A percentile compares a stretch with the other conserved stretches of the same genome.
phyloP scores from a whole-genome alignment of 345 rosid species.

The Luvunga scandens region DNA sequence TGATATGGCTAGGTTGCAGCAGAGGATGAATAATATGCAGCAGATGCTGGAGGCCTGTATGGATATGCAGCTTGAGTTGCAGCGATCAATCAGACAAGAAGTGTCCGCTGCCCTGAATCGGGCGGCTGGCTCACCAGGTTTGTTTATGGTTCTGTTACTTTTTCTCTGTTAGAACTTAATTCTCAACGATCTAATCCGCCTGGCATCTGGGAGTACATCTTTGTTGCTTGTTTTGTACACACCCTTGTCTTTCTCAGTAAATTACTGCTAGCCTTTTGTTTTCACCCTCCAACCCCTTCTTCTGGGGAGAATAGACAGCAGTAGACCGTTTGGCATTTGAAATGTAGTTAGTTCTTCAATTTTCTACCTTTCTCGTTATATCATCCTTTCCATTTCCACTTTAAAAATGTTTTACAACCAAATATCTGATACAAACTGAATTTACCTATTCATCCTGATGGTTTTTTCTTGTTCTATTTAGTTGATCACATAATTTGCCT shows the following conservation, averaged over 20 bases:
- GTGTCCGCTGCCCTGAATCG: constrained; percentile 84
- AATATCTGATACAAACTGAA: neutral
- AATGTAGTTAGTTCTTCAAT: neutral
- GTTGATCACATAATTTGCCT: neutral
- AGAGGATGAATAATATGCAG: constrained; percentile 91
- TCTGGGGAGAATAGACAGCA: neutral
- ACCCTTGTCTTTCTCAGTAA: too few relatives aligned
- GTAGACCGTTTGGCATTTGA: neutral
- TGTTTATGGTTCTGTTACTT: neutral
- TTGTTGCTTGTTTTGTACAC: too few relatives aligned
- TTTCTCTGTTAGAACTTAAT: neutral
- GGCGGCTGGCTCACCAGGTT: constrained; percentile 58
- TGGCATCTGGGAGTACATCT: neutral
- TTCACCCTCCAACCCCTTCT: neutral
- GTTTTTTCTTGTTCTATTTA: neutral
- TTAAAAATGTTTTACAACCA: neutral
- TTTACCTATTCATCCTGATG: neutral
- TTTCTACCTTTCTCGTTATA: neutral
- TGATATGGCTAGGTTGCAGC: constrained; percentile 92
- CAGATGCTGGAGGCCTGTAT: constrained; percentile 92
- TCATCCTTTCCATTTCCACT: neutral
- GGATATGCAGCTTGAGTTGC: constrained; percentile 99
- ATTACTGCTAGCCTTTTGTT: too few relatives aligned
- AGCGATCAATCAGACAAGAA: constrained; percentile 86
- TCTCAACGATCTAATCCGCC: neutral